phyloP scores from a whole-genome alignment of 225 moss, liverwort and hornwort species.

The Antitrichia curtipendula region DNA sequence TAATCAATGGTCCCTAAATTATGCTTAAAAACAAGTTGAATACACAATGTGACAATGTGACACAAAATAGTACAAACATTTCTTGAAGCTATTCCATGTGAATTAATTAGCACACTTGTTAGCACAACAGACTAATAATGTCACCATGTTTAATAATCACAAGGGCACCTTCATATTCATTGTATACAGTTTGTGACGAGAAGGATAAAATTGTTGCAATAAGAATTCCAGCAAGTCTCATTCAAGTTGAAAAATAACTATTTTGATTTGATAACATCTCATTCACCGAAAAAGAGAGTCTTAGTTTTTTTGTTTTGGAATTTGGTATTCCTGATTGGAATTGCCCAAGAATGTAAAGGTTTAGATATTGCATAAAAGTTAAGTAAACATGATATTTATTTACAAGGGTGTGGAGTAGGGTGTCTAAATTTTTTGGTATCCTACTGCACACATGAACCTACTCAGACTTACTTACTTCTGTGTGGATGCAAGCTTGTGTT shows the following conservation, averaged over 20 bases:
- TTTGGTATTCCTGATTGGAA: neutral
- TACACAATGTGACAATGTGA: neutral
- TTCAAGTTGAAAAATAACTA: too few relatives aligned
- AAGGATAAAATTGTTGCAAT: neutral
- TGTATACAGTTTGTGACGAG: neutral
- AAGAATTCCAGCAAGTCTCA: neutral
- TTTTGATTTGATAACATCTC: neutral
- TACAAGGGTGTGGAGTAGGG: accelerated
- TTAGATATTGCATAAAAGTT: neutral
- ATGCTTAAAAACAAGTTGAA: neutral
- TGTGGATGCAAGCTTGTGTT: neutral
- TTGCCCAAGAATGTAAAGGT: neutral
- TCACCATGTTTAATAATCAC: neutral
- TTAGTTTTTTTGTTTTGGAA: neutral
- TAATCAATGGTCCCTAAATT: neutral
- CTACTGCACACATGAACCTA: neutral
- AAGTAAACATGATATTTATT: neutral
- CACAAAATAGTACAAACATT: neutral
- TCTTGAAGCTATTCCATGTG: neutral
- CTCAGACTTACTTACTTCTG: accelerated
- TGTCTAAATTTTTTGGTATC: too few relatives aligned
- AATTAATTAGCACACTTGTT: neutral
- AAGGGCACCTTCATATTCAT: neutral
- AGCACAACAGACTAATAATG: neutral
- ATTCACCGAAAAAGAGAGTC: too few relatives aligned